Base-by-base conservation (phyloP, 257 asterid genomes). In the Plectranthus barbatus region DNA sequence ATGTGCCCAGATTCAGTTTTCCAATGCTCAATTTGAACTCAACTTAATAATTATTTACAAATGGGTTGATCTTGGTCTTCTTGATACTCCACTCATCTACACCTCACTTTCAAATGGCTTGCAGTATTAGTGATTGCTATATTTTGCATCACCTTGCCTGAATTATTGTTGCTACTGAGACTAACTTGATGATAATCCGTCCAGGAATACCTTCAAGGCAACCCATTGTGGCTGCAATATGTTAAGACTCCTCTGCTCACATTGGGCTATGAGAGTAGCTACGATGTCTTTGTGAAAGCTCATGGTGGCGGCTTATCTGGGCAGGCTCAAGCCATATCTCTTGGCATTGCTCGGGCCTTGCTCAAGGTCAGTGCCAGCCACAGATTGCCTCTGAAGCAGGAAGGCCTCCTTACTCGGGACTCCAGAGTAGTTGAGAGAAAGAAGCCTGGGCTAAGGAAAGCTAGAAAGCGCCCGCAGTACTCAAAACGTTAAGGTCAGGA, bases 191-290 rank as follows among this genome's bases (percentile, higher is more conserved):
- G 34, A 59, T 51, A 23, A 65, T 61, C 34, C 18, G 0, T 72
- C 73, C 75, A 93, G 99, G 99, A 93, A 47, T 93, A 93, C 77
- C 96, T 93, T 70, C 99, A 90, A 79, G 97, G 96, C 31, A 93
- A 93, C 40, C 99, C 99, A 33, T 61, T 90, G 44, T 93, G 97
- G 97, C 84, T 93, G 70, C 92, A 87, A 82, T 93, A 93, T 56
- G 90, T 90, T 5, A 93, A 78, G 81, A 85, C 95, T 42, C 99
- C 99, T 0, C 66, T 90, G 24, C 62, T 83, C 26, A 80, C 88
- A 34, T 73, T 93, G 62, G 99, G 99, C 24, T 93, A 90, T 15
- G 97, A 93, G 80, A 64, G 69, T 47, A 90, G 88, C 81, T 93
- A 90, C 21, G 99, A 93, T 45, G 87, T 87, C 9, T 93, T 90